Evolutionary conservation across 805 yeast species (phyloP).

Genomic region (Kockiozyma suomiensis): DNA sequence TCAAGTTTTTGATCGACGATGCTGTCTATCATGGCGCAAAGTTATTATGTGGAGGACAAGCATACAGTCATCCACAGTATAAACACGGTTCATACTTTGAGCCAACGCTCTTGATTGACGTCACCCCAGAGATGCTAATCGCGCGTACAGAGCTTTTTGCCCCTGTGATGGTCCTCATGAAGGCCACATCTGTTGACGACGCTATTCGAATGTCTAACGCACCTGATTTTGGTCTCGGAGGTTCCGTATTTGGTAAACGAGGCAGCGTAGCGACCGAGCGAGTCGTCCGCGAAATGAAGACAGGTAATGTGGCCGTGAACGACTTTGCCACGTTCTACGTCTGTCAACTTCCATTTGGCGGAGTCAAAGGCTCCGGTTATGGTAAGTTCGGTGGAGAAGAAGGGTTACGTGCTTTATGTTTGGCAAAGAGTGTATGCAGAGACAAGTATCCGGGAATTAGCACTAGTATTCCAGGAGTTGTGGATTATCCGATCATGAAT

Average conservation of each 20-base stretch:
- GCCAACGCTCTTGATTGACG: conserved; percentile 87
- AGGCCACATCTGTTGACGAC: conserved; percentile 64
- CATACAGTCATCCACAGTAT: conserved; percentile 82
- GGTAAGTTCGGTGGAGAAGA: conserved; percentile 99
- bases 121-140: conserved; percentile 71
- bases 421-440: conserved; percentile 82
- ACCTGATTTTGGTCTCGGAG: conserved; percentile 88
- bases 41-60: conserved; percentile 77
- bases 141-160: conserved; percentile 94
- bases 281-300: conserved; percentile 63
- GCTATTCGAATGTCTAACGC: conserved; percentile 80
- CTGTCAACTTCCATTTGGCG: conserved; percentile 97
- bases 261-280: conserved; percentile 58
- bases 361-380: conserved; percentile 87
- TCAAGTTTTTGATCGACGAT: conserved; percentile 68
- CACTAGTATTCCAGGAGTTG: conserved; percentile 82
- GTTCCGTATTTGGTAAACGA: conserved; percentile 74
- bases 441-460: conserved; percentile 73
- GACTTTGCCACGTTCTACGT: conserved; percentile 95
- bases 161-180: conserved; percentile 80
- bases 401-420: conserved; percentile 87
- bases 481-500: conserved; percentile 88
- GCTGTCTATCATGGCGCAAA: conserved; percentile 84
- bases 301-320: conserved; percentile 95
- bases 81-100: conserved; percentile 93